Conservation (phyloP, 768 basidiomycete species). For the Lactarius quietus region DNA sequence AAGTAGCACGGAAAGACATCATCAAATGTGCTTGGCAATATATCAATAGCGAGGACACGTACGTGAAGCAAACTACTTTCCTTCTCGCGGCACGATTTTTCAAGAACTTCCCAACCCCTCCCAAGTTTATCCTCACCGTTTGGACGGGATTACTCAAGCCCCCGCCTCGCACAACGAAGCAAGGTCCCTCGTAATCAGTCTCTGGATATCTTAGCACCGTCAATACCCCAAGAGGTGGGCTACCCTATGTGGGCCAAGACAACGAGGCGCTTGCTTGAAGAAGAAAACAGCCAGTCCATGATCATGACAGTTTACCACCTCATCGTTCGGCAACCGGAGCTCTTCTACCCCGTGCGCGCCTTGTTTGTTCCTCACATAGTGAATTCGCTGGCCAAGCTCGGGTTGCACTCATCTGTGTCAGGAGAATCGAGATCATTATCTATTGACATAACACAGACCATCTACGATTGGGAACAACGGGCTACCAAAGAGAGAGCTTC, state of each 20-base stretch:
- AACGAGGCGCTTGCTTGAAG: conserved; percentile 79
- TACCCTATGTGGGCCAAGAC: conserved; percentile 80
- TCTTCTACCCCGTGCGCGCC: conserved; percentile 91
- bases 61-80: conserved; percentile 91
- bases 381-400: conserved; percentile 82
- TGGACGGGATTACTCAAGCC: conserved; percentile 88
- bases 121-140: conserved; percentile 85
- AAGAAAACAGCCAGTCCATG: conserved; percentile 75
- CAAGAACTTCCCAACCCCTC: conserved; percentile 80
- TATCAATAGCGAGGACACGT: conserved; percentile 79
- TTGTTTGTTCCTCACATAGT: conserved; percentile 94
- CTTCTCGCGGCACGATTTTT: conserved; percentile 91
- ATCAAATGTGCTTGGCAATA: conserved; percentile 93
- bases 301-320: conserved; percentile 85
- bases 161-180: conserved; percentile 63
- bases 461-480: conserved; percentile 91
- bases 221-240: conserved; percentile 63
- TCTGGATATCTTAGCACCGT: conserved; percentile 79
- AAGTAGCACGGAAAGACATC: conserved; percentile 83
- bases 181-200: conserved; percentile 79
- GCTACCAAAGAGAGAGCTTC: conserved; percentile 31
- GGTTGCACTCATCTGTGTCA: conserved; percentile 67
- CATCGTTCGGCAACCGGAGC: conserved; percentile 82
- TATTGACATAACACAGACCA: conserved; percentile 86
- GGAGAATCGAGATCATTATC: conserved; percentile 81